Evolutionary conservation across 768 basidiomycete species (phyloP).

Genomic region (Podaxis sp.): DNA sequence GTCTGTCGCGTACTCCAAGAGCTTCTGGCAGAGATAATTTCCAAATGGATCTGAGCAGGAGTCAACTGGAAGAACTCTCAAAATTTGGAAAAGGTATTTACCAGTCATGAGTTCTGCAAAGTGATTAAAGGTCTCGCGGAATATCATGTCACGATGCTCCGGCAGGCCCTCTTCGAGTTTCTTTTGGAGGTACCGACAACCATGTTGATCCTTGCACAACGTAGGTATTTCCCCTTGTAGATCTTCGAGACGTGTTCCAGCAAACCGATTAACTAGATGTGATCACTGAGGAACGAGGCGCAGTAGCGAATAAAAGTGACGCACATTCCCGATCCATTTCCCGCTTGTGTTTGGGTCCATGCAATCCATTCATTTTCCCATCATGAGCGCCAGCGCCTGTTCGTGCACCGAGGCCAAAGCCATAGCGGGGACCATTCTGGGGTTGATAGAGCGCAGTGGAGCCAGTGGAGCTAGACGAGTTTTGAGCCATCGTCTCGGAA

Average conservation of each 20-base stretch:
- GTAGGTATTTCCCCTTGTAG: slow-evolving; percentile 91
- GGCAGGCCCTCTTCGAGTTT: slow-evolving; percentile 95
- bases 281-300: slow-evolving; percentile 7
- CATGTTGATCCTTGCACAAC: slow-evolving; percentile 98
- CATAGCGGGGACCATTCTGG: slow-evolving; percentile 77
- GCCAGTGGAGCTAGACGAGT: slow-evolving; percentile 25
- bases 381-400: slow-evolving; percentile 50
- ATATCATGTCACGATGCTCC: slow-evolving; percentile 99
- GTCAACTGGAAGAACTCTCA: slow-evolving; percentile 13
- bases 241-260: slow-evolving; percentile 94
- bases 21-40: slow-evolving; percentile 98
- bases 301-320: slow-evolving; percentile 16
- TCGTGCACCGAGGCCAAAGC: slow-evolving; percentile 60
- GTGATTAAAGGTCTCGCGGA: slow-evolving; percentile 95
- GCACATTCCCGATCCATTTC: slow-evolving; percentile 87
- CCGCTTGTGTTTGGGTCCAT: slow-evolving; percentile 93
- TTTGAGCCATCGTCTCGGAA: slow-evolving; percentile 27
- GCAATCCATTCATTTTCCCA: slow-evolving; percentile 84
- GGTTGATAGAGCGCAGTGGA: slow-evolving; percentile 44
- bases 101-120: slow-evolving; percentile 99
- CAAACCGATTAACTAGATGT: slow-evolving; percentile 86
- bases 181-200: slow-evolving; percentile 97
- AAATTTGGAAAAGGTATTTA: slow-evolving; percentile 30
- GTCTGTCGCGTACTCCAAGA: slow-evolving; percentile 95
- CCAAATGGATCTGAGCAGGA: slow-evolving; percentile 84